Evolutionary conservation across 495 filamentous ascomycete genomes (phyloP), one percentile per base, ranked within the genome.

Genomic region (Penicillium alfredii): DNA sequence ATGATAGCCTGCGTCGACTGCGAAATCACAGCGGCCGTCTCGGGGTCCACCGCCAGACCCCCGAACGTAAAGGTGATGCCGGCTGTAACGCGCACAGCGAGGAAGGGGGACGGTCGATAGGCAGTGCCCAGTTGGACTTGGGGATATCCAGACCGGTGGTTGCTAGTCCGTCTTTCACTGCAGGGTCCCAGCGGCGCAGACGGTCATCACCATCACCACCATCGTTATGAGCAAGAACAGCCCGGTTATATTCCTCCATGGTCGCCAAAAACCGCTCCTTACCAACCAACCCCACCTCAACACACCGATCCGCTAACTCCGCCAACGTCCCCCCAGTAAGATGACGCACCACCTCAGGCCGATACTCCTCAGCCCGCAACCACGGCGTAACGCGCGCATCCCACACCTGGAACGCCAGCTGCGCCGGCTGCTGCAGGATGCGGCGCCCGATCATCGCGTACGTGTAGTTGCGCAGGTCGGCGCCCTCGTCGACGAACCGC

Each of bases 1-100:
- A 82, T 63, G 4, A 55, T 51, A 1, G 37, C 36, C n/a, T 54
- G 45, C 4, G 69, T 72, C 2, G 44, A 38, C n/a, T 61, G 51
- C 6, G 56, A 66, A 12, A 79, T 44, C 4, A 80, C 64, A 8
- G 51, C 61, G 4, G 70, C 61, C 2, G 63, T 70, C 30, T 68
- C 45, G 0, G 69, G 63, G 27, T 74, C 58, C 6, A 74, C 61
- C 5, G 63, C 66, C 3, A 83, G 47, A 0, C 78, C 79, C 2
- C 78, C 79, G 53, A 81, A 83, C 0, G 78, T 81, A 45, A 81
- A 83, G 0, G 77, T 81, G 29, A 83, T 69, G 4, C 79, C 79
- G 19, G 67, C 69, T 1, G 69, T 66, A 5, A 81, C 74, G 35
- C 71, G 67, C 30, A 81, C 74, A 6, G 77, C 77, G 18, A 74